These are phyloP conservation scores for Mariannaea elegans DNA, from an alignment of 2,329 filamentous ascomycete genomes.

Conservation along the genomic window DNA sequence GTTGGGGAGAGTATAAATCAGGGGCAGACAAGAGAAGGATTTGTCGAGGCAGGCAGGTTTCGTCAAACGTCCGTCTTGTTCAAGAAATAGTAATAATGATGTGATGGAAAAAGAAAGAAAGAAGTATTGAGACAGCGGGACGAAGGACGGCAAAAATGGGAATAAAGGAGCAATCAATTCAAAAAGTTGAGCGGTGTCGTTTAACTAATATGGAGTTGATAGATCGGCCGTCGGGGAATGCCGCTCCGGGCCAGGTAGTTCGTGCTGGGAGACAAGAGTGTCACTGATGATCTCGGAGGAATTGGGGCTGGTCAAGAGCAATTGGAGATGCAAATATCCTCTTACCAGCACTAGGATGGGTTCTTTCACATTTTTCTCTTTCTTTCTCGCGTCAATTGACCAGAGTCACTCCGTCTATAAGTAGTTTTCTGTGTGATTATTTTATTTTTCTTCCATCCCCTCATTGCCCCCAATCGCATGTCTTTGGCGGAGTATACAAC, in stretches of 20 bases:
- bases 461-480: neutral
- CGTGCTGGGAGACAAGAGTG: neutral
- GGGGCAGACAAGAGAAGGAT: neutral
- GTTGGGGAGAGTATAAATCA: constrained; percentile 13
- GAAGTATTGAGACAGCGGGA: constrained; percentile 2
- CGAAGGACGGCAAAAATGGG: neutral
- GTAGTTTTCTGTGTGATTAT: neutral
- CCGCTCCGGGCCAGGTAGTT: constrained; percentile 28
- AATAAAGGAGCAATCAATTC: constrained; percentile 11
- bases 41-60: neutral
- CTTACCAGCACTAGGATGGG: neutral
- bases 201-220: constrained; percentile 6
- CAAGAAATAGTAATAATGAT: neutral
- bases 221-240: constrained; percentile 26
- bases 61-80: constrained; percentile 6
- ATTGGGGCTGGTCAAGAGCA: constrained; percentile 2
- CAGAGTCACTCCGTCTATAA: constrained; percentile 8
- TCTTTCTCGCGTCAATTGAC: constrained; percentile 11
- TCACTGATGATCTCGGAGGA: neutral
- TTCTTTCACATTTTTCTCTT: neutral
- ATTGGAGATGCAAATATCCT: constrained; percentile 2
- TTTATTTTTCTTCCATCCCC: neutral
- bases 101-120: neutral
- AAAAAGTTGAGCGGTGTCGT: constrained; percentile 14
- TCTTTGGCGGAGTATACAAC: too few species aligned